Conservation (phyloP, 495 filamentous ascomycete genomes). For the Xylaria palmicola region DNA sequence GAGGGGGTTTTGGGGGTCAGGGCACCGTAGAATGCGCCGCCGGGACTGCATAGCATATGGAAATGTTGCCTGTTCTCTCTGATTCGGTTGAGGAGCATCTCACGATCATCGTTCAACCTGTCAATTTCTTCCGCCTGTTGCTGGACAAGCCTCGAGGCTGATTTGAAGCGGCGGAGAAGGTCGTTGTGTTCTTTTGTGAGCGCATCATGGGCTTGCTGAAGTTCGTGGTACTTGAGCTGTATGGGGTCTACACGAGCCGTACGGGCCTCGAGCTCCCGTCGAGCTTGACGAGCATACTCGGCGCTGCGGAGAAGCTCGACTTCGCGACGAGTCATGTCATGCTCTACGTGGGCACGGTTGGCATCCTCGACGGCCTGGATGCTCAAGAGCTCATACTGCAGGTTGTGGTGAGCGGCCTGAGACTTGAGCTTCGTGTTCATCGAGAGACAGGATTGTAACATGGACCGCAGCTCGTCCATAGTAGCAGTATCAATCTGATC, state of each 20-base stretch:
- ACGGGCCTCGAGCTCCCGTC: slow-evolving; percentile 41
- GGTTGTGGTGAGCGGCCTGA: slow-evolving; percentile 84
- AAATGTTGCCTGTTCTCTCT: slow-evolving; percentile 84
- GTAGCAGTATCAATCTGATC: slow-evolving; percentile 65
- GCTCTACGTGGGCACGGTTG: slow-evolving; percentile 87
- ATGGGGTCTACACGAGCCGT: slow-evolving; percentile 35
- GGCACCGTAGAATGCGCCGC: slow-evolving; percentile 53
- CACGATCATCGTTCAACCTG: slow-evolving; percentile 65
- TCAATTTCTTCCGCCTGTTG: slow-evolving; percentile 66
- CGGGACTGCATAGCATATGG: slow-evolving; percentile 60
- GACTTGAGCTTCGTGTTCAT: slow-evolving; percentile 67
- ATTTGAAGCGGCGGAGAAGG: slow-evolving; percentile 62
- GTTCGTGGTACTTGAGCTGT: slow-evolving; percentile 46
- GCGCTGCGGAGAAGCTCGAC: slow-evolving; percentile 78
- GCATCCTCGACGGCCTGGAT: slow-evolving; percentile 85
- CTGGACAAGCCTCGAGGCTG: slow-evolving; percentile 71
- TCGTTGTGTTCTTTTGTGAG: slow-evolving; percentile 63
- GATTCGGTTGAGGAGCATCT: slow-evolving; percentile 77
- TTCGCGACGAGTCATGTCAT: slow-evolving; percentile 87
- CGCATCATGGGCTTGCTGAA: slow-evolving; percentile 53
- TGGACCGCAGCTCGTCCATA: slow-evolving; percentile 55
- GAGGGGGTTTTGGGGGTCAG: slow-evolving; percentile 54
- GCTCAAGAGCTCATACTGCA: slow-evolving; percentile 83
- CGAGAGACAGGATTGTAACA: slow-evolving; percentile 51
- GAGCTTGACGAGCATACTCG: slow-evolving; percentile 50